Evolutionary conservation across 2,329 filamentous ascomycete genomes (phyloP).

Genomic region (Fusarium pseudograminearum): DNA sequence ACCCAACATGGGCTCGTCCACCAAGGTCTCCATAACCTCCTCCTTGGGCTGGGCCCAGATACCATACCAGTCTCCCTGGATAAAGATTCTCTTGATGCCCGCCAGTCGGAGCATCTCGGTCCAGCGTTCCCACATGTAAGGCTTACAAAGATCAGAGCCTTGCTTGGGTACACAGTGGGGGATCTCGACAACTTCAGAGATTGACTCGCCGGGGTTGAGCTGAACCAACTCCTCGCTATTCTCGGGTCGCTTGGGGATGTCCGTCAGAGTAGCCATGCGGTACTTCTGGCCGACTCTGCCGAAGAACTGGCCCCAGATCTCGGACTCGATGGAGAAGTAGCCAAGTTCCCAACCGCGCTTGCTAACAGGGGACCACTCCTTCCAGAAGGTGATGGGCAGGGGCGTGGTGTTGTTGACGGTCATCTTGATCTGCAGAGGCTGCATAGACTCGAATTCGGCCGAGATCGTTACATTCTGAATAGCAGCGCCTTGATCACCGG

Average conservation of each 20-base stretch:
- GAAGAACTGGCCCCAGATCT: neutral
- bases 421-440: neutral
- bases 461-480: neutral
- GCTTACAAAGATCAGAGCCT: neutral
- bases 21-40: neutral
- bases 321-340: neutral
- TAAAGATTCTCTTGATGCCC: neutral
- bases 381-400: slow-evolving; percentile 2
- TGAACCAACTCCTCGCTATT: neutral
- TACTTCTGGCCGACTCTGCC: neutral
- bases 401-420: neutral
- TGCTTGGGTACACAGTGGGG: neutral
- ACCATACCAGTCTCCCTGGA: slow-evolving; percentile 4
- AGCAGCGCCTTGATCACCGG: neutral
- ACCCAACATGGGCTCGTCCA: neutral
- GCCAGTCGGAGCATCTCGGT: neutral
- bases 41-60: neutral
- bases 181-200: neutral
- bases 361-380: neutral
- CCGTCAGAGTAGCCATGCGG: neutral
- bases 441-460: neutral
- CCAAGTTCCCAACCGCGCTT: neutral
- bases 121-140: neutral
- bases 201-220: neutral
- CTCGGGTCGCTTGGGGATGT: neutral